Conservation (phyloP, 306 rosid species). For the Pyrus pyrifolia region DNA sequence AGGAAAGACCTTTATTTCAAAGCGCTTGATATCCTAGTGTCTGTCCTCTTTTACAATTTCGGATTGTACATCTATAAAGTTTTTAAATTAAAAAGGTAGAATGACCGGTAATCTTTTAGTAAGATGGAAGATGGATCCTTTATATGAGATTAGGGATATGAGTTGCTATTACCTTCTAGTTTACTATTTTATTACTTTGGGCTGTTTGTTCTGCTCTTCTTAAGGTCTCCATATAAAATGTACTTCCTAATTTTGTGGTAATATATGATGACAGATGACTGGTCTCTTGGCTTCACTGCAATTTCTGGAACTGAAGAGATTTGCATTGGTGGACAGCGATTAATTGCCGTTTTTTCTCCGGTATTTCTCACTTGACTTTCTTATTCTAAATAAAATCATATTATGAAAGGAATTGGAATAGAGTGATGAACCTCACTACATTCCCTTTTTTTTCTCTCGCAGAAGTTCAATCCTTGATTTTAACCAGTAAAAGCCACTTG, state of each 20-base stretch:
- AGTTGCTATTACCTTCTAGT: background rate
- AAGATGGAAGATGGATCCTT: background rate
- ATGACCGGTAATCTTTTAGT: background rate
- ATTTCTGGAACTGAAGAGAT: slow-evolving; percentile 64
- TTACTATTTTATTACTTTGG: background rate
- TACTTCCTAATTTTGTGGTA: background rate
- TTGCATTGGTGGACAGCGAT: slow-evolving; percentile 57
- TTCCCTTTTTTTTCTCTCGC: background rate
- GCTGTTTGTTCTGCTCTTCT: background rate
- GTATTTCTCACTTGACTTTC: slow-evolving; percentile 32
- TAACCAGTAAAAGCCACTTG: background rate
- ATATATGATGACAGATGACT: slow-evolving; percentile 41
- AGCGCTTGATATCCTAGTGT: background rate
- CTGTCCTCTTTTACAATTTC: background rate
- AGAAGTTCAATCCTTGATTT: background rate
- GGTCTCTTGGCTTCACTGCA: slow-evolving; percentile 65
- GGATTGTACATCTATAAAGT: background rate
- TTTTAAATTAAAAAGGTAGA: background rate
- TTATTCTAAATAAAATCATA: background rate
- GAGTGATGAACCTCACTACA: background rate
- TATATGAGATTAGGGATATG: background rate
- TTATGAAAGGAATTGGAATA: background rate
- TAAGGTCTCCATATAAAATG: background rate
- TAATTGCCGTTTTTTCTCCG: slow-evolving; percentile 61
- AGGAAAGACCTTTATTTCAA: background rate